Base-by-base conservation (phyloP, 2,329 filamentous ascomycete species). In the Onygenales sp. region DNA sequence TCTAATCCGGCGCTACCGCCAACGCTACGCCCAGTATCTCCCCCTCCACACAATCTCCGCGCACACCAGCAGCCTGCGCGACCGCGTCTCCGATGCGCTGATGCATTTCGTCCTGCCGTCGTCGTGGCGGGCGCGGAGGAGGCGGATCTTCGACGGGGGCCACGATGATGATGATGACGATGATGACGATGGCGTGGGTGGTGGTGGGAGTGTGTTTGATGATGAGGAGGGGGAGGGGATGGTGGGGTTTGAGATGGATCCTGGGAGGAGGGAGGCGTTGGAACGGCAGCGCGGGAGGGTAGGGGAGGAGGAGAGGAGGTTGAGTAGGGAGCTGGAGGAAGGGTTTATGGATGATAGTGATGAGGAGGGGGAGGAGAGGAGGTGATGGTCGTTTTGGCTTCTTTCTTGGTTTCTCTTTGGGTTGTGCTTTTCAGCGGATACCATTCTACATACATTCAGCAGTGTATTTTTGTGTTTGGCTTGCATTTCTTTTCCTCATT, bases 291-390 rank as follows among this genome's bases (percentile, higher is more conserved):
- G 54, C 69, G 75, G 52, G 74, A 76, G 53, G 69, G 52, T 70
- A 70, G 48, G 63, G 72, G 60, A 36, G 60, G 60, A n/a, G 67
- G 68, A 68, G 61, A 65, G 81, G 60, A 77, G 89, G 57, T 63
- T 95, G 56, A 92, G 88, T 67, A 77, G 88, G 70, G 89, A 95
- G 73, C 69, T 92, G 50, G 87, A 92, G 66, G 79, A 85, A 62
- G 85, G 84, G 0, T 88, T 88, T 64, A 80, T 81, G 69, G 85
- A 88, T 65, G 84, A 87, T 60, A 87, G 85, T 64, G 82, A 85
- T 53, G 82, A 85, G 39, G 81, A 83, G 52, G 66, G 63, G 6
- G 44, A n/a, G 44, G 40, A 4, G 4, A 14, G 33, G 51, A 27
- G 21, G 21, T 27, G 21, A 27, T 27, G 21, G 21, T 27, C 21